Evolutionary conservation across 2,329 filamentous ascomycete genomes (phyloP).

Genomic region (Pyricularia sp.): DNA sequence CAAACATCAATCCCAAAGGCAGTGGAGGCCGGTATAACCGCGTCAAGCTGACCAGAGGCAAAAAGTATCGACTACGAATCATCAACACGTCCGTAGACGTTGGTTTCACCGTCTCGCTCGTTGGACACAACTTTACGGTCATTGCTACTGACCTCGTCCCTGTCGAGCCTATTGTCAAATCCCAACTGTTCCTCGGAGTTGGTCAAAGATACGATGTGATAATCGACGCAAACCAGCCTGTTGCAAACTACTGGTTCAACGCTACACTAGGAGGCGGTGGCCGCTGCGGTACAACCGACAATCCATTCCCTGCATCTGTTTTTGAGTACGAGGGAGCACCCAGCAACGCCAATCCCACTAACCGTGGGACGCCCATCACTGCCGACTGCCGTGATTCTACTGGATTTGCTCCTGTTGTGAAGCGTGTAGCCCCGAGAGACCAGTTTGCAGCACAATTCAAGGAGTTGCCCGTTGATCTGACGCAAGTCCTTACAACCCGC

Average conservation of each 20-base stretch:
- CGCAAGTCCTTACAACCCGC: slow-evolving; percentile 26
- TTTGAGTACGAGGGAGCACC: slow-evolving; percentile 24
- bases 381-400: slow-evolving; percentile 12
- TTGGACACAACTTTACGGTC: slow-evolving; percentile 36
- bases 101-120: slow-evolving; percentile 37
- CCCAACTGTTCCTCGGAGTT: slow-evolving; percentile 40
- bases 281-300: slow-evolving; percentile 12
- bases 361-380: slow-evolving; percentile 16
- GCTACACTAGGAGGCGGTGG: slow-evolving; percentile 10
- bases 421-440: slow-evolving; percentile 10
- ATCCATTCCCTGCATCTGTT: slow-evolving; percentile 23
- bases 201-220: slow-evolving; percentile 36
- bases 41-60: slow-evolving; percentile 25
- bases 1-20: slow-evolving; percentile 19
- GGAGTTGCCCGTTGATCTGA: slow-evolving; percentile 29
- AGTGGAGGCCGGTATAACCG: slow-evolving; percentile 17
- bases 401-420: slow-evolving; percentile 12
- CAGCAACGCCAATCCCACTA: slow-evolving; percentile 16
- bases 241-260: slow-evolving; percentile 14
- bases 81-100: slow-evolving; percentile 40
- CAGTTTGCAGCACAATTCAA: slow-evolving; percentile 10
- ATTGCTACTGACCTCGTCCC: slow-evolving; percentile 42
- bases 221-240: slow-evolving; percentile 24
- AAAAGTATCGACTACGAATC: slow-evolving; percentile 35
- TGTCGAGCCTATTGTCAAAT: slow-evolving; percentile 35